Conservation (phyloP, 768 basidiomycete species). For the Kwoniella mangroviensis region DNA sequence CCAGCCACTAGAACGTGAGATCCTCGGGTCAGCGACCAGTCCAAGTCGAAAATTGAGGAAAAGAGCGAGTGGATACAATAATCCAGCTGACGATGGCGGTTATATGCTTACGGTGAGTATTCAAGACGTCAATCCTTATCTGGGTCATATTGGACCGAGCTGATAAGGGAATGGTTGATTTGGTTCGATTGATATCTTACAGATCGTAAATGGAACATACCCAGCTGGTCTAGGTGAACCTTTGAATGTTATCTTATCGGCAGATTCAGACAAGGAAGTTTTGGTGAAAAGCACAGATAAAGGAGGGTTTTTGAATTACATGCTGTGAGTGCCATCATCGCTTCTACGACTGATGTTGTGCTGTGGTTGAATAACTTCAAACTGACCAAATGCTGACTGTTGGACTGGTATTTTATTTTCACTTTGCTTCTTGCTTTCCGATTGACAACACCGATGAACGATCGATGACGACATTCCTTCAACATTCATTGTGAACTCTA, state of each 20-base stretch:
- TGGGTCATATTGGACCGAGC: not conserved
- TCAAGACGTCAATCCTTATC: not conserved
- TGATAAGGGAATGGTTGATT: not conserved
- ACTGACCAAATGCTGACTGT: not conserved
- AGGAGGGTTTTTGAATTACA: conserved; percentile 83
- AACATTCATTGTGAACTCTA: no score
- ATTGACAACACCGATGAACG: no score
- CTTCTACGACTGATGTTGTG: not conserved
- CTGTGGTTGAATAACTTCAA: not conserved
- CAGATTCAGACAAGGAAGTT: conserved; percentile 71
- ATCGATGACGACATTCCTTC: no score
- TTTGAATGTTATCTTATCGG: conserved; percentile 79
- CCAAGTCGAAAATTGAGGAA: not conserved
- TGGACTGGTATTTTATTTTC: not conserved
- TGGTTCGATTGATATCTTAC: not conserved
- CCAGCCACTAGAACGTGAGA: conserved; percentile 1
- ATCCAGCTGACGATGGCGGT: conserved; percentile 65
- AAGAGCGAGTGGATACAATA: conserved; percentile 65
- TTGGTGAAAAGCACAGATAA: conserved; percentile 64
- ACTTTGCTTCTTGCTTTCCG: no score
- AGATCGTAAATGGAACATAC: conserved; percentile 61
- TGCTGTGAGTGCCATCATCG: conserved; percentile 66
- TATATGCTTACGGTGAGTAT: conserved; percentile 72
- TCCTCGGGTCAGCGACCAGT: conserved; percentile 24
- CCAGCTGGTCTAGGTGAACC: conserved; percentile 83